Evolutionary conservation across 345 rosid genomes (phyloP).

Genomic region (Adansonia digitata): DNA sequence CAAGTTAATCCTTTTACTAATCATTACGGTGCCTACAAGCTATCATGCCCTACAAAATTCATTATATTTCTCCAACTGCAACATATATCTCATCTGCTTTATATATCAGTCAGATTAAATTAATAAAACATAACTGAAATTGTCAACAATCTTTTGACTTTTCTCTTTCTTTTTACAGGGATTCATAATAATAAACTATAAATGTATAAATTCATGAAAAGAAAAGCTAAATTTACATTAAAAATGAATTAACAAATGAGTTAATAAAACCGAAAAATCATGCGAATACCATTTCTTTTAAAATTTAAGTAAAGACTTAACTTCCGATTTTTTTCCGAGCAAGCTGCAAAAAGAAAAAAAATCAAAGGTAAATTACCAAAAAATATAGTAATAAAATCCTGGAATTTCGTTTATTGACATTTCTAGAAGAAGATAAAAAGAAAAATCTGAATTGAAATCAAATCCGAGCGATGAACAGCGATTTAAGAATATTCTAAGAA

Average conservation of each 20-base stretch:
- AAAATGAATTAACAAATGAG: not conserved
- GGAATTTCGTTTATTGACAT: not conserved
- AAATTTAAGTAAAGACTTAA: not conserved
- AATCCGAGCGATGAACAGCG: not conserved
- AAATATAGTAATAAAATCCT: not conserved
- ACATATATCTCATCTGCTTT: too few species aligned
- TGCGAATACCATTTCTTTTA: not conserved
- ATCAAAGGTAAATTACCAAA: too few species aligned
- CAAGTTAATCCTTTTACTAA: not conserved
- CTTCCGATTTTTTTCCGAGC: too few species aligned
- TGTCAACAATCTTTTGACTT: not conserved
- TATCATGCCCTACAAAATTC: not conserved
- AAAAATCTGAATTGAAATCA: not conserved
- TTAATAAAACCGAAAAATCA: not conserved
- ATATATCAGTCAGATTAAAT: not conserved
- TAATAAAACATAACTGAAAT: not conserved
- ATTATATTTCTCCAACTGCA: not conserved
- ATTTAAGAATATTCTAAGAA: not conserved
- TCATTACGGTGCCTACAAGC: not conserved
- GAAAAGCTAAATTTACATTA: not conserved
- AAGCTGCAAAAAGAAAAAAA: too few species aligned
- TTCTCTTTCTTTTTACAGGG: not conserved
- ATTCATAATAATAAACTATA: not conserved
- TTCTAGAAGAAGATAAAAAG: not conserved
- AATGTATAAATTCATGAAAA: not conserved